A percentile compares a stretch with the other conserved stretches of the same genome.
phyloP scores from a whole-genome alignment of 2,329 filamentous ascomycete genomes.

The Penicillium janthinellum region DNA sequence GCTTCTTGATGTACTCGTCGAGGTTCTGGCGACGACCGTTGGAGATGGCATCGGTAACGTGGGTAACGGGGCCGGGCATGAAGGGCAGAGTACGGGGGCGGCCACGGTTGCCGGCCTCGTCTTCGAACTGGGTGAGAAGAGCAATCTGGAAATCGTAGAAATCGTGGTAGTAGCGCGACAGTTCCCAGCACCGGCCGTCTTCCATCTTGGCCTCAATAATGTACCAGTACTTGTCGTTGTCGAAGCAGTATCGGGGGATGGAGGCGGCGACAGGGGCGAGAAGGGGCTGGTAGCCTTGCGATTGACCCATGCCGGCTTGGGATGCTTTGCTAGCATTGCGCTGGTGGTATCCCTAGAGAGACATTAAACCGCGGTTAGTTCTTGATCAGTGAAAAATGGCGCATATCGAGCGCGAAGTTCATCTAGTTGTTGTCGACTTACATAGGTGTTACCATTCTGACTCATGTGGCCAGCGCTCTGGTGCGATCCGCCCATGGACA shows the following conservation, averaged over 20 bases:
- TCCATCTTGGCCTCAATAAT: conserved; percentile 90
- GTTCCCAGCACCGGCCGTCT: conserved; percentile 87
- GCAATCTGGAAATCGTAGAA: conserved; percentile 99
- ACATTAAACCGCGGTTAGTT: not conserved
- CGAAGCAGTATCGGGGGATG: conserved; percentile 91
- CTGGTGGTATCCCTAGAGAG: conserved; percentile 39
- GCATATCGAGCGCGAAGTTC: not conserved
- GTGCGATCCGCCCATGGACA: conserved; percentile 69
- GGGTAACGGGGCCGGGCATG: conserved; percentile 97
- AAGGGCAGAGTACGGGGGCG: conserved; percentile 84
- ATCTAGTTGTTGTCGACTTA: conserved; percentile 39
- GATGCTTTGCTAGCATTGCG: conserved; percentile 42
- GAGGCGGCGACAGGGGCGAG: conserved; percentile 78
- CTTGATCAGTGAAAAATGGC: not conserved
- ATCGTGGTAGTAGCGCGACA: conserved; percentile 94
- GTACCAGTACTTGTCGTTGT: conserved; percentile 98
- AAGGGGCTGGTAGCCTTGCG: conserved; percentile 53
- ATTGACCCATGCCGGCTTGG: conserved; percentile 39
- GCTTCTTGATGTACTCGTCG: conserved; percentile 92
- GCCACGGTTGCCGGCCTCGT: conserved; percentile 85
- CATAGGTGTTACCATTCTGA: conserved; percentile 53
- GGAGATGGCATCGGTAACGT: conserved; percentile 96
- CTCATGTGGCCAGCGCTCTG: conserved; percentile 50
- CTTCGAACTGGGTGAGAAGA: conserved; percentile 85
- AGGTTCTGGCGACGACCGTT: conserved; percentile 89